Base-by-base conservation (phyloP, 2,329 filamentous ascomycete species). In the Aspergillus eucalypticola region DNA sequence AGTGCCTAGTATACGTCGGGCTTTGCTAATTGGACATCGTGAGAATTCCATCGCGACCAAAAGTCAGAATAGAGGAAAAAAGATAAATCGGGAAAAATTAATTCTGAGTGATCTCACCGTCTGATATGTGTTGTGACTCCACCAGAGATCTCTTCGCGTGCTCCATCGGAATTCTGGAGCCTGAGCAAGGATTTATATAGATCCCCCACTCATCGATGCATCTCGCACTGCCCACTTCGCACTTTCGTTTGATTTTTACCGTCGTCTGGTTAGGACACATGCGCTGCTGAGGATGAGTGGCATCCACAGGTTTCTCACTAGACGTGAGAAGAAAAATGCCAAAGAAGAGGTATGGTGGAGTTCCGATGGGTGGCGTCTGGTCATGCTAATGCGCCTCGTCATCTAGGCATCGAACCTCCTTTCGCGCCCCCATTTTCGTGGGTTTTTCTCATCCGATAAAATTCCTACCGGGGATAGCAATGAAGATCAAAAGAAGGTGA, bases 241-340 rank as follows among this genome's bases (percentile, higher is more conserved):
- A 29, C 57, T 60, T 17, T 52, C 60, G 54, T 54, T 46, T 50
- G 53, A 51, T 35, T 32, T 32, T 35, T 44, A 23, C 39, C 56
- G 41, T 27, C 48, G 50, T 62, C 32, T 53, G 57, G 50, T 23
- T 52, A 58, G 41, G 35, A 41, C 46, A 38, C 50, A 35, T 44
- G 56, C n/a, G 41, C 49, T 38, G 11, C 25, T 32, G 48, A 62
- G 60, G 17, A 79, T 79, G 77, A 77, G 73, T 66, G 74, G 76
- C 1, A 76, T 79, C 55, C 76, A 78, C 58, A 70, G 73, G 41
- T 77, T 79, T 57, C 71, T 79, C 56, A 76, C 75, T 5, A 74
- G 71, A 55, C 73, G 76, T 42, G 76, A 79, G 59, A 73, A 69
- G 54, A 67, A 71, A 54, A 66, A 70, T 21, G 66, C 60, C n/a